Conservation (phyloP, 192 early-diverging fungal genomes). For the Coemansia sp. region DNA sequence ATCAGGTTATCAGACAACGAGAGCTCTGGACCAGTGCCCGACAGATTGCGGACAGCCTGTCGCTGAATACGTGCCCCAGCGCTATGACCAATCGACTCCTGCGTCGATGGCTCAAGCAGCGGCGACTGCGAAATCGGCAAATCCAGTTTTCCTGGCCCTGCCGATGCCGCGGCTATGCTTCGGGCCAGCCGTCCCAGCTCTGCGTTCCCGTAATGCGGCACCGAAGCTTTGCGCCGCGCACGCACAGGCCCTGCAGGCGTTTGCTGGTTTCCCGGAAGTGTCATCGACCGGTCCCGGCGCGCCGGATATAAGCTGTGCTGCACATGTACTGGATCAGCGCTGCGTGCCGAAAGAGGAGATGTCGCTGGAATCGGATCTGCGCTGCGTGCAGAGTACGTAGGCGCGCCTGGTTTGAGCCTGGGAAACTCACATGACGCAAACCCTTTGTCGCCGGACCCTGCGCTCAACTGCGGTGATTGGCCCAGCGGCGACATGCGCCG, state of each 20-base stretch:
- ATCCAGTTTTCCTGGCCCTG: conserved; percentile 8
- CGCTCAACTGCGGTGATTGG: conserved; percentile 5
- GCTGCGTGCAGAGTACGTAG: not conserved
- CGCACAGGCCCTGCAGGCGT: not conserved
- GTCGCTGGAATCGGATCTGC: not conserved
- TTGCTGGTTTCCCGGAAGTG: conserved; percentile 24
- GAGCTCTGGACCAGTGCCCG: not conserved
- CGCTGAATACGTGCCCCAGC: conserved; percentile 40
- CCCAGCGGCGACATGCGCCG: conserved; percentile 5
- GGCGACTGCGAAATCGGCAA: conserved; percentile 33
- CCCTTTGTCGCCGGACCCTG: not conserved
- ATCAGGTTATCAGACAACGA: not conserved
- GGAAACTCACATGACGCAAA: conserved; percentile 7
- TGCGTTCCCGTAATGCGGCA: conserved; percentile 1
- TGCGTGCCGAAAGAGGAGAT: not conserved
- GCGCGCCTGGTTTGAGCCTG: not conserved
- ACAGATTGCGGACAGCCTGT: conserved; percentile 45
- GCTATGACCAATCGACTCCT: conserved; percentile 12
- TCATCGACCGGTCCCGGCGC: conserved; percentile 47
- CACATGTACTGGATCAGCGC: not conserved
- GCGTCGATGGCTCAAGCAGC: conserved; percentile 23
- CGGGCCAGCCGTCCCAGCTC: conserved; percentile 7
- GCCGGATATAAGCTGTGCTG: not conserved
- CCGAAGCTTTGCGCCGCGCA: conserved; percentile 15
- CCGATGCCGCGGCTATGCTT: conserved; percentile 6